Percentiles rank a stretch among this genome's conserved stretches.
Evolutionary conservation across 2,329 filamentous ascomycete species (phyloP).

Genomic region (Botrytis elliptica): DNA sequence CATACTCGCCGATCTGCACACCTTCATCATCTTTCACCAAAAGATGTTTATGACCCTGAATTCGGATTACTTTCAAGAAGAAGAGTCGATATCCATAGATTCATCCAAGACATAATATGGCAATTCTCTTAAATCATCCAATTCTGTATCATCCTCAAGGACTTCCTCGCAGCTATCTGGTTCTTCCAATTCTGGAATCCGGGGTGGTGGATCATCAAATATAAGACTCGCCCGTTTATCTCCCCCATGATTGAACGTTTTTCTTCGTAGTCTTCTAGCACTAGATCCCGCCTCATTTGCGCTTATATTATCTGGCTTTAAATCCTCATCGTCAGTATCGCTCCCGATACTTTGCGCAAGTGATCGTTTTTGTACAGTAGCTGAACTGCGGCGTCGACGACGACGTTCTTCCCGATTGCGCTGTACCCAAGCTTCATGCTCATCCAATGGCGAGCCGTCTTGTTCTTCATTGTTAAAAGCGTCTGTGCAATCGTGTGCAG

Average conservation of each 20-base stretch:
- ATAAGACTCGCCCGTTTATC: conserved; percentile 37
- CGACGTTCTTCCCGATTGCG: conserved; percentile 31
- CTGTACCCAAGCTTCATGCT: conserved; percentile 34
- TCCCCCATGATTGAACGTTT: conserved; percentile 24
- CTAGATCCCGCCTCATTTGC: conserved; percentile 37
- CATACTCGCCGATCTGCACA: conserved; percentile 18
- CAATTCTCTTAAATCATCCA: conserved; percentile 28
- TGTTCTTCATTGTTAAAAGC: conserved; percentile 5
- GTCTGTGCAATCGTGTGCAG: conserved; percentile 25
- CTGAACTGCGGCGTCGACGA: conserved; percentile 35
- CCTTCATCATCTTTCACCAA: conserved; percentile 14
- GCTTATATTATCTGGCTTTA: conserved; percentile 36
- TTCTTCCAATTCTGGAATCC: conserved; percentile 39
- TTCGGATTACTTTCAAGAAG: conserved; percentile 14
- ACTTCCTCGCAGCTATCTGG: conserved; percentile 38
- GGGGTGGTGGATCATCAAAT: conserved; percentile 39
- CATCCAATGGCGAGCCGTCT: conserved; percentile 25
- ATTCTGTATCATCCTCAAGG: conserved; percentile 32
- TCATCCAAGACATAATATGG: conserved; percentile 35
- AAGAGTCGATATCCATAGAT: conserved; percentile 37
- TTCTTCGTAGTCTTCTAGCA: conserved; percentile 38
- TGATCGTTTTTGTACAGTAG: conserved; percentile 38
- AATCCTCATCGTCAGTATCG: conserved; percentile 40
- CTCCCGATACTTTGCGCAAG: conserved; percentile 39
- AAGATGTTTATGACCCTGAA: background rate